phyloP scores from a whole-genome alignment of 2,329 filamentous ascomycete genomes.

The Cladophialophora immunda region DNA sequence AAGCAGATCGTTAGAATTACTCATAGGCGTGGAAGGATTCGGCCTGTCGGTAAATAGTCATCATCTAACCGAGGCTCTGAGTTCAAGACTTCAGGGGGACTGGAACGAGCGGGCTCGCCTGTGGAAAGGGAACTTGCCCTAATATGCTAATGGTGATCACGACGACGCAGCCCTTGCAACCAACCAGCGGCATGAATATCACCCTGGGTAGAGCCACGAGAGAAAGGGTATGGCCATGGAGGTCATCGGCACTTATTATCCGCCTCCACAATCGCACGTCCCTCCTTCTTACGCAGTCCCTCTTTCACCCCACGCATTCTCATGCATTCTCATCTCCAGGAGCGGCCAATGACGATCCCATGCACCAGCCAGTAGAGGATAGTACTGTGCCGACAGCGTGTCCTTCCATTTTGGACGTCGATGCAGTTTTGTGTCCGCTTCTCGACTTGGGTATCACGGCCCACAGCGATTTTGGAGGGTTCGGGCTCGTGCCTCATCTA shows the following conservation, averaged over 20 bases:
- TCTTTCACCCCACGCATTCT: not conserved
- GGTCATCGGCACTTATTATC: not conserved
- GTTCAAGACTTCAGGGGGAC: not conserved
- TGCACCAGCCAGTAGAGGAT: no score
- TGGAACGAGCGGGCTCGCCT: not conserved
- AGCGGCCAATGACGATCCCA: no score
- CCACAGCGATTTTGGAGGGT: no score
- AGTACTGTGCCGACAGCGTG: no score
- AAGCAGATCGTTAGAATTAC: not conserved
- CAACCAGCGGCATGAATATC: not conserved
- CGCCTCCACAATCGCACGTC: not conserved
- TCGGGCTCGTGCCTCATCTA: no score
- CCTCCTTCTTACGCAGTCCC: not conserved
- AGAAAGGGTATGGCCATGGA: no score
- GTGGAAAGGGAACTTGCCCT: not conserved
- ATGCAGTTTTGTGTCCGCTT: no score
- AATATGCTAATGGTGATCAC: not conserved
- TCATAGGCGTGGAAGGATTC: not conserved
- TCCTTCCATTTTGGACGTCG: no score
- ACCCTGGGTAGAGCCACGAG: not conserved
- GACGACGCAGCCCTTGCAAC: not conserved
- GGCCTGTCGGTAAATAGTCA: not conserved
- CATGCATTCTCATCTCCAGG: not conserved
- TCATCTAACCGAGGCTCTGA: not conserved
- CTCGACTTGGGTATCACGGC: no score